These are phyloP conservation scores for Apiotrichum mycotoxinovorans DNA, from an alignment of 1,284 basidiomycete species.

Conservation along the genomic window DNA sequence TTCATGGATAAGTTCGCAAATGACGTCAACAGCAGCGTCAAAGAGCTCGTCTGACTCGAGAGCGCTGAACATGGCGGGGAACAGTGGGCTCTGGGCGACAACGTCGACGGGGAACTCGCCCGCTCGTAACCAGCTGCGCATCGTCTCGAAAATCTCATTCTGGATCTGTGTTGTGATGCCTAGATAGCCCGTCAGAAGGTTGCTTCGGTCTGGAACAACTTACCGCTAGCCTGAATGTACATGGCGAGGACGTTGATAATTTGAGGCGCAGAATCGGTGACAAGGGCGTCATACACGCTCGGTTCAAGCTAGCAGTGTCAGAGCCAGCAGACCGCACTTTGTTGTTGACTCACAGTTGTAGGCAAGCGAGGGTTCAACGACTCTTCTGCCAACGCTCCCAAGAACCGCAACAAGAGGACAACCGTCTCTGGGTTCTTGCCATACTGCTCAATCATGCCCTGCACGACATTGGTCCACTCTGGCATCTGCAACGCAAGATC, in stretches of 20 bases:
- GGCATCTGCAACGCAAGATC: slow-evolving; percentile 88
- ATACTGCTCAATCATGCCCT: slow-evolving; percentile 77
- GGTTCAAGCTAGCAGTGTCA: slow-evolving; percentile 17
- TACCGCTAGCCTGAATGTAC: slow-evolving; percentile 86
- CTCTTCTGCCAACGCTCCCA: slow-evolving; percentile 91
- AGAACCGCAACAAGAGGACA: slow-evolving; percentile 78
- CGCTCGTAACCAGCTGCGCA: slow-evolving; percentile 81
- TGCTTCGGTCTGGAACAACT: slow-evolving; percentile 33
- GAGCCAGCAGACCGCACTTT: too few relatives aligned
- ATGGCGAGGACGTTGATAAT: slow-evolving; percentile 77
- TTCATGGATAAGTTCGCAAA: slow-evolving; percentile 95
- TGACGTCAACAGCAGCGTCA: slow-evolving; percentile 83
- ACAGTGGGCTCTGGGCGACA: slow-evolving; percentile 76
- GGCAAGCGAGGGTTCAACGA: slow-evolving; percentile 81
- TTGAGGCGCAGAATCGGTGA: slow-evolving; percentile 68
- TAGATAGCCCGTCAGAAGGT: slow-evolving; percentile 42
- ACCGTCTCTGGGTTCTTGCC: slow-evolving; percentile 81
- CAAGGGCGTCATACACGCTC: slow-evolving; percentile 51
- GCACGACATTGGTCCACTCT: slow-evolving; percentile 76
- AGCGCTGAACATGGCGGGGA: slow-evolving; percentile 77
- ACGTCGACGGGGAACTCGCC: slow-evolving; percentile 71
- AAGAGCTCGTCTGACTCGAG: slow-evolving; percentile 81
- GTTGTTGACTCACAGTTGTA: slow-evolving; percentile 63
- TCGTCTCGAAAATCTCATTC: slow-evolving; percentile 76
- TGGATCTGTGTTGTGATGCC: slow-evolving; percentile 83